Evolutionary conservation across 2,329 filamentous ascomycete genomes (phyloP), one percentile per base, ranked within the genome.

Genomic region (Ophiostoma pallidulum): DNA sequence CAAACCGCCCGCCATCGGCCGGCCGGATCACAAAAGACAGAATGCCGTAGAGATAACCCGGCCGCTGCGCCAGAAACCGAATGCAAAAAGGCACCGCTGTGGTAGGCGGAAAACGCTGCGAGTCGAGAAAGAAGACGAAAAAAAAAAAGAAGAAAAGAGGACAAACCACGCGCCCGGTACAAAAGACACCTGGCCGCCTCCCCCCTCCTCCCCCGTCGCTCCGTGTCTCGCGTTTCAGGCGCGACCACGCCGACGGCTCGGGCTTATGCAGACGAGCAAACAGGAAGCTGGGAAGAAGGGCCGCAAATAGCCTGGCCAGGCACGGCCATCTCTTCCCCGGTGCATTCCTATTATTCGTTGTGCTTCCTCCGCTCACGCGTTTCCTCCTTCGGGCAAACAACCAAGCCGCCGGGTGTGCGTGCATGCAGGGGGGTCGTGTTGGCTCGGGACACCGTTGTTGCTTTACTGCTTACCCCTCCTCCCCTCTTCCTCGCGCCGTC

Each of bases 191-290:
- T 16, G 40, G 29, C n/a, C 28, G 19, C 9, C n/a, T n/a, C n/a
- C n/a, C n/a, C n/a, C n/a, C n/a, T n/a, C n/a, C n/a, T n/a, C n/a
- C 48, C 28, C 41, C 44, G 39, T 49, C 38, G 50, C 44, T 43
- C 47, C 50, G 47, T 50, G 50, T 50, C 47, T 45, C 41, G 43
- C 32, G 50, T 52, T 52, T 52, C 50, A 52, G 45, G 48, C 50
- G n/a, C n/a, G n/a, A n/a, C 47, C 44, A 29, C 49, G 29, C 50
- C 50, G 50, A 48, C 45, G 50, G 50, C 50, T 50, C 48, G 45
- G 50, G 29, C 46, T 40, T 24, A 37, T 32, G 28, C 35, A 36
- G 41, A 44, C 41, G 26, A 24, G 16, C 32, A 36, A 35, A 31
- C 28, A 24, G 19, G 20, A 36, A 16, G 12, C 40, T 9, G 22